Base-by-base conservation (phyloP, 2,329 filamentous ascomycete genomes). In the Alternaria postmessia region DNA sequence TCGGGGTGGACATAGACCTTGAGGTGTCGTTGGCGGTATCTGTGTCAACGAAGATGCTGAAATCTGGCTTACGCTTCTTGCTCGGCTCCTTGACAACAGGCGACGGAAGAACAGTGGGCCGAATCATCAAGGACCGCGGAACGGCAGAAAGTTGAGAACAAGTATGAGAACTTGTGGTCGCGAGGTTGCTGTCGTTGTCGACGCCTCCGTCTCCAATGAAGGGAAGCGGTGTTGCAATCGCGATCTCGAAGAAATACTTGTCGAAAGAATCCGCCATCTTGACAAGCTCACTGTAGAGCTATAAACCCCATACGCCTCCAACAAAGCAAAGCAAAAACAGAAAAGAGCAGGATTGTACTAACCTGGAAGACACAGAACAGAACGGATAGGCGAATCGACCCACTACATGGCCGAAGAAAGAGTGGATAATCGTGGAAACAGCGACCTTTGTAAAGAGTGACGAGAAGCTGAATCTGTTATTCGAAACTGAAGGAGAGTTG, bases 11-110 rank as follows among this genome's bases (percentile, higher is more conserved):
- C 1, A 38, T 39, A 14, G 57, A 51, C 1, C 22, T 30, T 18
- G 14, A 20, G 7, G 36, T 2, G 2, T 36, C 34, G n/a, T 32
- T 51, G 14, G n/a, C 30, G 1, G 44, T 24, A 26, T 60, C 32
- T 3, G 44, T 20, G 18, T 70, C 68, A 18, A 59, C 34, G 48
- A 68, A 69, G 20, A 71, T 56, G 14, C 48, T 52, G 51, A 72
- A 64, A 1, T 62, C 46, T 1, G 54, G 30, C 14, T 63, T 65
- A 32, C 62, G 65, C 26, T 38, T 34, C 34, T 66, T 68, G 42
- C 47, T 62, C 8, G 32, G 32, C 32, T 54, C 34, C 43, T 41
- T 18, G 39, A 42, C 8, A 26, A 22, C 32, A 42, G 41, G 39
- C 3, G 24, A 20, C 3, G 53, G 34, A 14, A 41, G n/a, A 8